A percentile compares a stretch with the other conserved stretches of the same genome.
These are phyloP conservation scores for Nidularia pulvinata DNA, from an alignment of 768 basidiomycete genomes.

Conservation along the genomic window DNA sequence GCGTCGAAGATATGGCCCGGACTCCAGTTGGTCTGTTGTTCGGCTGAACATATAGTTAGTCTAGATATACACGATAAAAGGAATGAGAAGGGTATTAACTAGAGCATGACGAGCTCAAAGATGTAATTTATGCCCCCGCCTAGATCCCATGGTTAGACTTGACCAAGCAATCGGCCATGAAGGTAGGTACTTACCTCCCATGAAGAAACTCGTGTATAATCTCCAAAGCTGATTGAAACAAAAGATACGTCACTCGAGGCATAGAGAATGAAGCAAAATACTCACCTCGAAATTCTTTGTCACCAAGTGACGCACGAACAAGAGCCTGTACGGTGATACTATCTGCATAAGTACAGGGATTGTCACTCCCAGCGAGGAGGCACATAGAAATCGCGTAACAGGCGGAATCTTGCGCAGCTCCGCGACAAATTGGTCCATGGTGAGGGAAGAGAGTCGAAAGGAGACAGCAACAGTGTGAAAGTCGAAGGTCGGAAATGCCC, in stretches of 20 bases:
- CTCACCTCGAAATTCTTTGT: constrained; percentile 53
- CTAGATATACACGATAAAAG: not conserved
- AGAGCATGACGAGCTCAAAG: constrained; percentile 73
- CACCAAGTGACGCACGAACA: constrained; percentile 51
- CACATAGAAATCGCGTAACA: constrained; percentile 72
- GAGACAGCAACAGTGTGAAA: too few species aligned
- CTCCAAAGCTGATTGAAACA: constrained; percentile 63
- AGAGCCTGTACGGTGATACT: constrained; percentile 47
- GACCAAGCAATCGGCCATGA: not conserved
- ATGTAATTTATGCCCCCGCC: constrained; percentile 54
- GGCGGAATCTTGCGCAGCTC: constrained; percentile 84
- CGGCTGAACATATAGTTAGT: constrained; percentile 42
- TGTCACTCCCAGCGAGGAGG: constrained; percentile 61
- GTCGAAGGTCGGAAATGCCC: too few species aligned
- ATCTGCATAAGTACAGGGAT: constrained; percentile 55
- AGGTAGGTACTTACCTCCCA: constrained; percentile 47
- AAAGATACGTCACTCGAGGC: not conserved
- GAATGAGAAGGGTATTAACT: constrained; percentile 37
- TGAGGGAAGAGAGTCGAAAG: not conserved
- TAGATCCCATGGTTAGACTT: constrained; percentile 3
- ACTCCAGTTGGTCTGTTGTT: constrained; percentile 65
- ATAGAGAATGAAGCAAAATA: not conserved
- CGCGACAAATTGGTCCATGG: constrained; percentile 46
- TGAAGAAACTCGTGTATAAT: constrained; percentile 70
- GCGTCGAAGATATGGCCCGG: constrained; percentile 49